Base-by-base conservation (phyloP, 2,329 filamentous ascomycete genomes). In the Neofusicoccum parvum region DNA sequence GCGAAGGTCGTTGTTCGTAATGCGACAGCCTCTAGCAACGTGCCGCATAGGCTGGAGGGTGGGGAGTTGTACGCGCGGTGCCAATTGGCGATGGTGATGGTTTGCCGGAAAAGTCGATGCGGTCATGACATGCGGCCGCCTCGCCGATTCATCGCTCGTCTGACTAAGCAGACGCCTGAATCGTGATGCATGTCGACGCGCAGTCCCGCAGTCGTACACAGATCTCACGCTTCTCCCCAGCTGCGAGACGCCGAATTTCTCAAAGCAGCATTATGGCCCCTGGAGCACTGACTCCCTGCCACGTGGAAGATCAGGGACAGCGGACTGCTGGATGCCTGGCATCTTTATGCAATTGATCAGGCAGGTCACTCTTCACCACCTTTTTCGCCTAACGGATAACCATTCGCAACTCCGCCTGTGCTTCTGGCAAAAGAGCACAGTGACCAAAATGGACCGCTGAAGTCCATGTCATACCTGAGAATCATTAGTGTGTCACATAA, bases 401-500 rank as follows among this genome's bases (percentile, higher is more conserved):
- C 60, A 6, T 63, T 53, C 10, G 49, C 32, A 32, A 51, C 17
- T 7, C 56, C 56, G 5, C 76, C 76, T 6, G 72, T 70, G 3
- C 67, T 71, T 32, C 76, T 68, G 3, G 74, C 81, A 72, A 91
- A 90, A 7, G 80, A 80, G 37, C 81, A 82, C 53, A 85, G 74
- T 2, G 89, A 84, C 78, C 89, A 92, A 41, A 92, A 85, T 0
- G 86, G 84, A 0, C 91, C 90, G 32, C 82, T 82, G 70, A 92
- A 94, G 36, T 92, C 89, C 85, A 94, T 90, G 73, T 94, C 91
- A 69, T 93, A 93, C 90, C 64, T 62, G 9, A 3, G 12, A 15
- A 27, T 3, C 4, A 15, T 60, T 2, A 51, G 43, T 1, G 9
- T 7, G 5, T 15, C n/a, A 4, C 10, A 12, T 11, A 3, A 3